phyloP scores from a whole-genome alignment of 2,329 filamentous ascomycete species.

The Aureobasidium sp. region DNA sequence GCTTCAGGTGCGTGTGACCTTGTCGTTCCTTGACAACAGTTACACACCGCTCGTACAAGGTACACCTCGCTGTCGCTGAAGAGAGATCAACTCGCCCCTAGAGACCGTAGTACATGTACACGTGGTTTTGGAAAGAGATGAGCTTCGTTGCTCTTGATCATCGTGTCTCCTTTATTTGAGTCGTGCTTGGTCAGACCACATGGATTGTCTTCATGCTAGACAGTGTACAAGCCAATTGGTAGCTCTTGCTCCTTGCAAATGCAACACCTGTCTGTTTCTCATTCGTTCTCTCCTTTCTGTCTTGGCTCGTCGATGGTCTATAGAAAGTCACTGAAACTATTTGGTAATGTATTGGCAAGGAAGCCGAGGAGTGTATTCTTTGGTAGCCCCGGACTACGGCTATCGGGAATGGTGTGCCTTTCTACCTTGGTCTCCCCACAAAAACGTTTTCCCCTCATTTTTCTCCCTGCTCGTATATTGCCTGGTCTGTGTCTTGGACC shows the following conservation, averaged over 20 bases:
- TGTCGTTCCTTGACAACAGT: background rate
- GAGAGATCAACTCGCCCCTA: background rate
- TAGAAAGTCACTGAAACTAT: conserved; percentile 2
- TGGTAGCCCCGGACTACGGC: conserved; percentile 13
- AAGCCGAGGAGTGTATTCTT: background rate
- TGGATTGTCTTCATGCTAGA: background rate
- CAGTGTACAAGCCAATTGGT: background rate
- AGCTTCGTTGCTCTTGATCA: background rate
- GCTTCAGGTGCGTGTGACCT: background rate
- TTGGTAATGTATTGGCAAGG: conserved; percentile 6
- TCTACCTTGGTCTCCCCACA: background rate
- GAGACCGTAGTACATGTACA: background rate
- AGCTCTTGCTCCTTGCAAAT: background rate
- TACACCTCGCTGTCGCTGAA: background rate
- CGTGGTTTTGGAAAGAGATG: background rate
- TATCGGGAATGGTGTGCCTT: background rate
- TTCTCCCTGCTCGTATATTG: background rate
- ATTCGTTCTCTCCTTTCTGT: background rate
- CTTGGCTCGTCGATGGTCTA: background rate
- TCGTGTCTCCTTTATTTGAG: background rate
- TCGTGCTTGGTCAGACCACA: background rate
- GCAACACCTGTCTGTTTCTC: background rate
- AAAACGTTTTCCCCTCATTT: background rate
- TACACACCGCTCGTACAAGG: background rate
- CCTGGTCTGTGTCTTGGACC: background rate